These are phyloP conservation scores for Wickerhamomyces canadensis DNA, from an alignment of 805 yeast species.

Conservation along the genomic window DNA sequence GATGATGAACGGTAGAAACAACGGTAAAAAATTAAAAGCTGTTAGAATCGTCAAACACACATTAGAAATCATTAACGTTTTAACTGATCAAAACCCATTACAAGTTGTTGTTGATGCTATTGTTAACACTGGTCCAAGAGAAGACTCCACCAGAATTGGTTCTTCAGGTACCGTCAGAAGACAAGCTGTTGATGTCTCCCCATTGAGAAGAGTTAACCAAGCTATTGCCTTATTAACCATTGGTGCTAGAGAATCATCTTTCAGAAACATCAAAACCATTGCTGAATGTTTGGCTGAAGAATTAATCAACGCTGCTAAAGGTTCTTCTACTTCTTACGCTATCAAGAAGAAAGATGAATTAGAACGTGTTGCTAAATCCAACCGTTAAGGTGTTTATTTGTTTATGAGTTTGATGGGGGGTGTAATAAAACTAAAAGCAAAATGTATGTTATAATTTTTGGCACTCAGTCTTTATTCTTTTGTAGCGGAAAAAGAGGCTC, in stretches of 20 bases:
- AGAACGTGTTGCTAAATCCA: constrained; percentile 99
- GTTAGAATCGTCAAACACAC: constrained; percentile 99
- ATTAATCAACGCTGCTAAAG: constrained; percentile 99
- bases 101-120: constrained; percentile 99
- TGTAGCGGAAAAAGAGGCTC: too few species aligned
- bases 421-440: neutral
- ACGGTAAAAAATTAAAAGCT: constrained; percentile 99
- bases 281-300: constrained; percentile 99
- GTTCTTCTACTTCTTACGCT: constrained; percentile 99
- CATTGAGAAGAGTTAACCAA: constrained; percentile 99
- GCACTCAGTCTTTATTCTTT: too few species aligned
- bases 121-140: constrained; percentile 99
- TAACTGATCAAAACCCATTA: constrained; percentile 98
- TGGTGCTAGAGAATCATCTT: constrained; percentile 99
- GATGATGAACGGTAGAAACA: constrained; percentile 99
- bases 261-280: constrained; percentile 99
- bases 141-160: constrained; percentile 99
- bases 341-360: constrained; percentile 99
- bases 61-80: constrained; percentile 92
- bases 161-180: constrained; percentile 99
- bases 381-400: constrained; percentile 70
- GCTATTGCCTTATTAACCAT: constrained; percentile 96
- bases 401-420: constrained; percentile 3
- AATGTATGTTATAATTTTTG: constrained; percentile 5
- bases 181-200: constrained; percentile 99